Evolutionary conservation across 2,329 filamentous ascomycete genomes (phyloP).

Genomic region (Gremmenia infestans): DNA sequence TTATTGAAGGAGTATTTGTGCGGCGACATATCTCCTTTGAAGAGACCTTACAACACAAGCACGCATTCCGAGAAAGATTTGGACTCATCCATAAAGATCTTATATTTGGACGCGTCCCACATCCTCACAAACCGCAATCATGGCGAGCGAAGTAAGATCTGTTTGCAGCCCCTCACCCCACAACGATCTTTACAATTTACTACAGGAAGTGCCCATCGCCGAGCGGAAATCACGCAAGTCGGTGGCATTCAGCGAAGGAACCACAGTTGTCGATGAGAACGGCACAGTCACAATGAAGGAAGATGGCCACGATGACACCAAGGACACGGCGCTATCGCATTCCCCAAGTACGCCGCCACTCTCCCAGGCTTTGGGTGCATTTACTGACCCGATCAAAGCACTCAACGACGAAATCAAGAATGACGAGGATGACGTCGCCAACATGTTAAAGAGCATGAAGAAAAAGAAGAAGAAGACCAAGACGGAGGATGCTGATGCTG

Average conservation of each 20-base stretch:
- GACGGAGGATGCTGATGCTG: slow-evolving; percentile 57
- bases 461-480: slow-evolving; percentile 88
- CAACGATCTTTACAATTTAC: slow-evolving; percentile 15
- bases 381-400: slow-evolving; percentile 45
- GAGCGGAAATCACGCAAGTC: slow-evolving; percentile 82
- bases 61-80: background rate
- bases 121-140: slow-evolving; percentile 38
- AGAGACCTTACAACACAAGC: background rate
- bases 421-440: slow-evolving; percentile 55
- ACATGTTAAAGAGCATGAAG: slow-evolving; percentile 63
- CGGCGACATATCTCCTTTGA: background rate
- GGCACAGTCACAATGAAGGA: slow-evolving; percentile 76
- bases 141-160: slow-evolving; percentile 42
- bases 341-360: slow-evolving; percentile 59
- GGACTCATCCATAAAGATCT: background rate
- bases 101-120: slow-evolving; percentile 1
- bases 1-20: slow-evolving; percentile 5
- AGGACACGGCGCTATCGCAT: slow-evolving; percentile 78
- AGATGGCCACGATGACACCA: slow-evolving; percentile 64
- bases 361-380: slow-evolving; percentile 49
- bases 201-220: slow-evolving; percentile 24
- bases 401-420: slow-evolving; percentile 32
- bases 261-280: slow-evolving; percentile 83
- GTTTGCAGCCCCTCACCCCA: slow-evolving; percentile 17
- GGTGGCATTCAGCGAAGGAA: slow-evolving; percentile 86